Conservation (phyloP, 805 yeast species). For the Blastobotrys parvus region DNA sequence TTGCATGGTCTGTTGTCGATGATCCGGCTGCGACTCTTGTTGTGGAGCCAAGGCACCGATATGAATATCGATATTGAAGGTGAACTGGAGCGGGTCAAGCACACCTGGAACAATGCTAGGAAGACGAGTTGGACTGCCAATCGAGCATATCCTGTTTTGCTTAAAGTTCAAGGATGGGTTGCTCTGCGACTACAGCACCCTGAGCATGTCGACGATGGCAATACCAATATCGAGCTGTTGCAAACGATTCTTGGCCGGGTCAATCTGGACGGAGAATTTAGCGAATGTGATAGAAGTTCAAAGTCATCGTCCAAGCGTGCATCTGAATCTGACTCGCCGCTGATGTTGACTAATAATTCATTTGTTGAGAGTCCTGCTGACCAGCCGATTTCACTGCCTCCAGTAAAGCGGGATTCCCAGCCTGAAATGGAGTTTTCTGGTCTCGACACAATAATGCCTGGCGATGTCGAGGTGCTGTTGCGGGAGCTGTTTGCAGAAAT, state of each 20-base stretch:
- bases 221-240: not conserved
- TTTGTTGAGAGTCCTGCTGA: not conserved
- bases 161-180: not conserved
- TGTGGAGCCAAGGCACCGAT: constrained; percentile 18
- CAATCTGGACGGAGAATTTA: not conserved
- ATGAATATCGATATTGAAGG: constrained; percentile 22
- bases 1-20: constrained; percentile 14
- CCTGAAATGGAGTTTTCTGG: not conserved
- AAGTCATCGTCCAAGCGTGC: not conserved
- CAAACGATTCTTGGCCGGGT: not conserved
- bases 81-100: constrained; percentile 15
- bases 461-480: not conserved
- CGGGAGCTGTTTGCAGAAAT: not conserved
- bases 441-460: not conserved
- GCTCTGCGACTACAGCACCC: not conserved
- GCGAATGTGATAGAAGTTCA: not conserved
- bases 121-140: constrained; percentile 30
- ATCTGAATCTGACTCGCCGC: too few species aligned
- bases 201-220: not conserved
- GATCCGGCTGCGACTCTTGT: constrained; percentile 13
- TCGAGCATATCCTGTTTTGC: not conserved
- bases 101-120: constrained; percentile 23
- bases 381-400: not conserved
- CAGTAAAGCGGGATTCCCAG: not conserved
- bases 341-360: too few species aligned